Percentiles rank a stretch among this genome's conserved stretches.
These are phyloP conservation scores for Exophiala spinifera DNA, from an alignment of 2,329 filamentous ascomycete genomes.

Conservation along the genomic window DNA sequence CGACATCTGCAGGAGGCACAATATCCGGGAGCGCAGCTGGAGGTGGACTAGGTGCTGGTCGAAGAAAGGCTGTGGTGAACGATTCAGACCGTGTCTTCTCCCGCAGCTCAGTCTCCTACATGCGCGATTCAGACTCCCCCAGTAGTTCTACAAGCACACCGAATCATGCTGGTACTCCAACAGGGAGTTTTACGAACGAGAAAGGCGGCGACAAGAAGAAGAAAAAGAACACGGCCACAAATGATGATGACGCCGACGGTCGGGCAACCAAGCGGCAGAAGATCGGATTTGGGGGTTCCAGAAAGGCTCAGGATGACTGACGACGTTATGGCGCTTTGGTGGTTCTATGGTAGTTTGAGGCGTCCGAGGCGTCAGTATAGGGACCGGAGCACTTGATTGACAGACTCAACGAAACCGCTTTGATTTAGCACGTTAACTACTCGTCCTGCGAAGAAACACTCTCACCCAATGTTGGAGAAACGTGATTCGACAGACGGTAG, in stretches of 20 bases:
- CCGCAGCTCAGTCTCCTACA: slow-evolving; percentile 48
- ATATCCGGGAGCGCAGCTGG: slow-evolving; percentile 33
- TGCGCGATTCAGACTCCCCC: slow-evolving; percentile 32
- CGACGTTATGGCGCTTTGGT: background rate
- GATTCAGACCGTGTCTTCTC: slow-evolving; percentile 50
- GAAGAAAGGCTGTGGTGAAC: slow-evolving; percentile 45
- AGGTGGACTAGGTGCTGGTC: slow-evolving; percentile 32
- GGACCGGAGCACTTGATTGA: no score
- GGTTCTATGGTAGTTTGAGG: no score
- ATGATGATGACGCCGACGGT: slow-evolving; percentile 35
- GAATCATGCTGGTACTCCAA: slow-evolving; percentile 46
- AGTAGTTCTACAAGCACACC: slow-evolving; percentile 46
- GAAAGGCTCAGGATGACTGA: slow-evolving; percentile 29
- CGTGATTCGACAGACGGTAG: no score
- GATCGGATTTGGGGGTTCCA: slow-evolving; percentile 22
- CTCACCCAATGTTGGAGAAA: no score
- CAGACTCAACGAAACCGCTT: background rate
- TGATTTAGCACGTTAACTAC: no score
- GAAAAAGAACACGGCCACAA: slow-evolving; percentile 36
- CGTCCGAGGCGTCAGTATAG: no score
- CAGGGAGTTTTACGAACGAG: slow-evolving; percentile 36
- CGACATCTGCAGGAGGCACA: slow-evolving; percentile 52
- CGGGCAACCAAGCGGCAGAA: slow-evolving; percentile 29
- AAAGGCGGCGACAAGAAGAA: slow-evolving; percentile 45
- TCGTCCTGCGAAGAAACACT: no score